Base-by-base conservation (phyloP, 1,284 basidiomycete genomes). In the Chalciporus piperatoides region DNA sequence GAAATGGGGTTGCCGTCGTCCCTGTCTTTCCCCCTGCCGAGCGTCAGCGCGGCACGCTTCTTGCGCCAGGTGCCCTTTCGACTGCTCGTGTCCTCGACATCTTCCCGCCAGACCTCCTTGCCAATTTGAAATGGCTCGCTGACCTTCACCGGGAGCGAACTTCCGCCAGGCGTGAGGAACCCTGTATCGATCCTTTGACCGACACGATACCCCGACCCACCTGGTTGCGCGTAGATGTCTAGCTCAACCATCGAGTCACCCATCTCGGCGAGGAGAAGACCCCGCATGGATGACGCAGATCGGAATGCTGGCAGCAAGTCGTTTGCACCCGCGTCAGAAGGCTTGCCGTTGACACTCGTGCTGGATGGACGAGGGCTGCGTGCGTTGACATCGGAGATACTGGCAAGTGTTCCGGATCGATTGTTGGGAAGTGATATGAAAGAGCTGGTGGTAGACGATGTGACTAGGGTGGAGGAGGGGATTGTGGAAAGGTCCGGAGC, bases 171-270 rank as follows among this genome's bases (percentile, higher is more conserved):
- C 0, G 63, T 59, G 40, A 71, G 52, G 39, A 54, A 50, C 14
- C 61, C 65, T 6, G 62, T 53, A 1, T 61, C 61, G 52, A 78
- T 71, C 44, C 64, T 65, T 42, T 68, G 67, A 9, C 74, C 75
- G 41, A 69, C 64, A 39, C 55, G 63, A 54, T 71, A 73, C 12
- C 68, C 68, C 43, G 71, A 72, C 6, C 58, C 63, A 37, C 58
- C 58, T 10, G 63, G 61, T 8, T 62, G 61, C 11, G 65, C 63
- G 39, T 57, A 62, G 28, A 64, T 30, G 41, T 73, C 70, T 10
- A 75, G 58, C 56, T 73, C 68, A 17, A 78, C 71, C 69, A 74
- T 74, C 9, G 67, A 61, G 36, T 65, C 73, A 10, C 75, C 75
- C 25, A 58, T 56, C 58, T 78, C 76, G 15, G 75, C 76, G 24